Evolutionary conservation across 1,139 yeast genomes (phyloP).

Genomic region (Sugiyamaella paludigena): DNA sequence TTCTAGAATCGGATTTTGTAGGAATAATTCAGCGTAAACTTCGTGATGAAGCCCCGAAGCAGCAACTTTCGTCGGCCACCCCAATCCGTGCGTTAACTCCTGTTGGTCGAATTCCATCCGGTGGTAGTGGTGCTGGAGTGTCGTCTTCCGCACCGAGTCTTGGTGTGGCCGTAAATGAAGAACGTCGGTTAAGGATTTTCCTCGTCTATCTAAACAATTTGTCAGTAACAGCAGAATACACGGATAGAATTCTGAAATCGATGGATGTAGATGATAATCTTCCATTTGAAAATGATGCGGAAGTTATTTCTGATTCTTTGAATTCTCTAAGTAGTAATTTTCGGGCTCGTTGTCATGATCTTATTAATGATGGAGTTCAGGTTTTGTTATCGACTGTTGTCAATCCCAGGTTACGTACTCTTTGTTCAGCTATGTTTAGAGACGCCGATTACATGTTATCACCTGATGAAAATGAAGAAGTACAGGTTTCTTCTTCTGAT

Average conservation of each 20-base stretch:
- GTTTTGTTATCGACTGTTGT: conserved; percentile 59
- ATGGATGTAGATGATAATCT: conserved; percentile 44
- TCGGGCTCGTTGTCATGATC: conserved; percentile 43
- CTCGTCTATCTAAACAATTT: conserved; percentile 61
- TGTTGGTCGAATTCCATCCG: conserved; percentile 14
- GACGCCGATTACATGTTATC: conserved; percentile 48
- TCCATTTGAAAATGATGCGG: conserved; percentile 57
- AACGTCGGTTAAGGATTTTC: conserved; percentile 45
- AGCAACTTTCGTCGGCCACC: conserved; percentile 22
- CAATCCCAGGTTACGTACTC: conserved; percentile 46
- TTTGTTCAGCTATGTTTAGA: conserved; percentile 55
- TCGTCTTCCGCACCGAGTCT: conserved; percentile 15
- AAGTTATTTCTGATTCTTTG: conserved; percentile 45
- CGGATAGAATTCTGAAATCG: conserved; percentile 47
- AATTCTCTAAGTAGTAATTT: conserved; percentile 36
- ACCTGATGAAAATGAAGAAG: conserved; percentile 27
- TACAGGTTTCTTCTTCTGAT: conserved; percentile 1
- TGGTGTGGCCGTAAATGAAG: conserved; percentile 34
- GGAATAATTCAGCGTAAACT: conserved; percentile 51
- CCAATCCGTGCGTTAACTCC: conserved; percentile 23
- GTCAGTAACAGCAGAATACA: conserved; percentile 57
- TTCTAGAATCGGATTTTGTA: conserved; percentile 48
- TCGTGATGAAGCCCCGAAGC: conserved; percentile 45
- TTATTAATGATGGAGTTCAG: conserved; percentile 54
- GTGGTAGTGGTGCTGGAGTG: no score